Evolutionary conservation across 1,139 yeast genomes (phyloP), one percentile per base, ranked within the genome.

Genomic region (Spathaspora jeffriesii): DNA sequence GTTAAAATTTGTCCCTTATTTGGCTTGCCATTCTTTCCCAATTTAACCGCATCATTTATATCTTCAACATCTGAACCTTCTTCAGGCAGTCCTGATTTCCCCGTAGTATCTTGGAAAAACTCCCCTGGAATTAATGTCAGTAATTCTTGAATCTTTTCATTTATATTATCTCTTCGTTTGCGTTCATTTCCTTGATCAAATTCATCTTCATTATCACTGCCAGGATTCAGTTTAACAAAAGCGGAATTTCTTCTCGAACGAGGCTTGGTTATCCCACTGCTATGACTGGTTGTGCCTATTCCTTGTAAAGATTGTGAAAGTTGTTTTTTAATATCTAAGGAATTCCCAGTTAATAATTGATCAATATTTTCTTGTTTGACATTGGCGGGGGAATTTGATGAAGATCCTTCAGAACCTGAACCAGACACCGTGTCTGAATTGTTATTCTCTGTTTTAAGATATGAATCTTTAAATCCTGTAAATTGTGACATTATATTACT

Each of bases 1-100:
- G 91, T 80, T 52, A 92, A 71, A 10, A 92, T 88, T 57, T 91
- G 96, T 1, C 97, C 97, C 68, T 92, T 92, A 61, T 91, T 91
- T 1, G 97, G 97, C 56, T 86, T 86, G 4, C 96, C 96, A 59
- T 89, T 96, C 54, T 87, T 88, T 2, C 91, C 82, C 3, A 91
- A 78, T 55, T 76, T 76, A 43, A 78, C 60, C 0, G 70, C 68
- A 1, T 68, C 64, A 22, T 65, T 68, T 32, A 56, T 54, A 2
- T 70, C 67, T 20, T 67, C 69, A 11, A 45, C 44, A 9, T 41
- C 46, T 8, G 27, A 30, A n/a, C 46, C 32, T 15, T 44, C 50
- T 18, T 46, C 51, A 9, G 47, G 48, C 22, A 23, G 45, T 50
- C 41, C 42, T 47, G 32, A 4, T 44, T 13, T 36, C 43, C 17